A percentile compares a stretch with the other conserved stretches of the same genome.
Evolutionary conservation across 129 eudicot genomes (phyloP).

Genomic region (Centella asiatica): DNA sequence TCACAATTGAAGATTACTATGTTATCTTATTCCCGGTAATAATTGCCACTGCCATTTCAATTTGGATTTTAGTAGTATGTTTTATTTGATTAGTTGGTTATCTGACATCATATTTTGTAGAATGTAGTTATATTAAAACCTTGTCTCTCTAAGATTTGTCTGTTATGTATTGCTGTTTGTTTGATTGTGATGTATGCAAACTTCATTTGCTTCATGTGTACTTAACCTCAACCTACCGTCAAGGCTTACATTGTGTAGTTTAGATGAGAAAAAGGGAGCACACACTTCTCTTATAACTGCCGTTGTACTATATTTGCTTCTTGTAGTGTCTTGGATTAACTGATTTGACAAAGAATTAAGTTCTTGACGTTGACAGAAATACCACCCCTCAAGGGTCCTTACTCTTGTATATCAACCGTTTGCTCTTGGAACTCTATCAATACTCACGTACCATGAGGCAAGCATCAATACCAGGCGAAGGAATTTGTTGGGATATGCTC

Average conservation of each 20-base stretch:
- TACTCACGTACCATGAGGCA: slow-evolving; percentile 44
- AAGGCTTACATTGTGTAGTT: too few relatives aligned
- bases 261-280: too few relatives aligned
- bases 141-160: not conserved
- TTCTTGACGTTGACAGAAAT: too few relatives aligned
- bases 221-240: too few relatives aligned
- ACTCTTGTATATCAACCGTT: slow-evolving; percentile 63
- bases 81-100: not conserved
- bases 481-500: slow-evolving; percentile 41
- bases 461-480: slow-evolving; percentile 40
- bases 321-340: too few relatives aligned
- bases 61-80: not conserved
- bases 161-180: not conserved
- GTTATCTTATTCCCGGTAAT: slow-evolving; percentile 42
- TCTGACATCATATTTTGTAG: not conserved
- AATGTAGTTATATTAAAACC: not conserved
- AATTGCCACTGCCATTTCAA: not conserved
- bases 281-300: too few relatives aligned
- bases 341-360: too few relatives aligned
- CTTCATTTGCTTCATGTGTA: too few relatives aligned
- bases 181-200: slow-evolving; percentile 2
- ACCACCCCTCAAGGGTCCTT: slow-evolving; percentile 62
- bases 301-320: too few relatives aligned
- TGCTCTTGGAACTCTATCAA: slow-evolving; percentile 43
- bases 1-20: slow-evolving; percentile 54